Evolutionary conservation across 805 yeast species (phyloP).

Genomic region (Vanderwaltozyma verrucispora): DNA sequence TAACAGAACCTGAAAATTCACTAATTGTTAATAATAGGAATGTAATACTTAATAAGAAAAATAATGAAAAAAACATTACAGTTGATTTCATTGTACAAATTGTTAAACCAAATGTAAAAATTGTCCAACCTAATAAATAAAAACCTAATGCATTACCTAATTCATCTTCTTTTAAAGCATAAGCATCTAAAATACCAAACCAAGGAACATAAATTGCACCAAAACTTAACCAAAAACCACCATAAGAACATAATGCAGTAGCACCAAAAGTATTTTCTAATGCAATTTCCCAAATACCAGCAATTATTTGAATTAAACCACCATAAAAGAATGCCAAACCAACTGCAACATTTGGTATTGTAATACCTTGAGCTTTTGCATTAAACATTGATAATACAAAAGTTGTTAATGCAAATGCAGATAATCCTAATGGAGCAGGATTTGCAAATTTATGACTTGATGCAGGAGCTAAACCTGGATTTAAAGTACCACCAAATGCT

Average conservation of each 20-base stretch:
- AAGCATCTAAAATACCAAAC: conserved; percentile 52
- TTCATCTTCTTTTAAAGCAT: conserved; percentile 29
- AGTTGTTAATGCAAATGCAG: conserved; percentile 54
- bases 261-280: conserved; percentile 60
- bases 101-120: conserved; percentile 46
- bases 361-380: conserved; percentile 44
- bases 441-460: conserved; percentile 52
- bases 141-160: conserved; percentile 46
- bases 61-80: conserved; percentile 48
- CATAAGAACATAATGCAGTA: conserved; percentile 50
- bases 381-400: conserved; percentile 48
- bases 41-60: conserved; percentile 42
- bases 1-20: conserved; percentile 35
- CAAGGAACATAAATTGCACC: conserved; percentile 49
- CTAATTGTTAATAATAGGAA: conserved; percentile 47
- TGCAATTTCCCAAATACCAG: conserved; percentile 59
- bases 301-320: conserved; percentile 47
- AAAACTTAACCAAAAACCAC: conserved; percentile 62
- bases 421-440: conserved; percentile 56
- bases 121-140: conserved; percentile 50
- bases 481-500: conserved; percentile 79
- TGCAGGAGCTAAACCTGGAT: conserved; percentile 55
- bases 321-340: conserved; percentile 55
- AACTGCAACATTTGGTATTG: conserved; percentile 42
- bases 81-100: conserved; percentile 55